These are phyloP conservation scores for Naganishia vishniacii DNA, from an alignment of 768 basidiomycete genomes.

Conservation along the genomic window DNA sequence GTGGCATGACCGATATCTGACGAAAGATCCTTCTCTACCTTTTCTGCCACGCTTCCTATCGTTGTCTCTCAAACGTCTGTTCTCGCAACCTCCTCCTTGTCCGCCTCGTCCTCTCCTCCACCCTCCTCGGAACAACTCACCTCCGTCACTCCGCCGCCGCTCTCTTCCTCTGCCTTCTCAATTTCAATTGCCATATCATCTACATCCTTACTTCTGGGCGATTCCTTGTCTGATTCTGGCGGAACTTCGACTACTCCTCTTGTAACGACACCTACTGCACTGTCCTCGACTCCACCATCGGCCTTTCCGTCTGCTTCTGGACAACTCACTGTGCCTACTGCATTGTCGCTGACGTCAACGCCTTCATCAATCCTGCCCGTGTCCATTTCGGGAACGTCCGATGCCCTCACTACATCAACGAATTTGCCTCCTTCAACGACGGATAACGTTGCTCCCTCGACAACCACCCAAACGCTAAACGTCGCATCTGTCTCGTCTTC, in stretches of 20 bases:
- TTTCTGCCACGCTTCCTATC: neutral
- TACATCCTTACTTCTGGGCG: no score
- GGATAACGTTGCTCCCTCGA: no score
- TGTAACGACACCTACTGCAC: neutral
- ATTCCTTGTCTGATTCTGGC: neutral
- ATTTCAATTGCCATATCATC: no score
- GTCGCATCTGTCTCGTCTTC: no score
- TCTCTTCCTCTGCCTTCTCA: no score
- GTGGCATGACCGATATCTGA: slow-evolving; percentile 4
- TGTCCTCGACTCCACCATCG: neutral
- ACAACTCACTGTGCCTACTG: neutral
- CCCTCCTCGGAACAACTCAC: neutral
- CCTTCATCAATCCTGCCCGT: neutral
- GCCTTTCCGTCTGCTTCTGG: neutral
- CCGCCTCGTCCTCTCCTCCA: no score
- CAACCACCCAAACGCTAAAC: no score
- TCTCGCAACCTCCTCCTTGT: neutral
- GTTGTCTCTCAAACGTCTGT: neutral
- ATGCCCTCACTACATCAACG: no score
- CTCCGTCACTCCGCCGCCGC: neutral
- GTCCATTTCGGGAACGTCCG: no score
- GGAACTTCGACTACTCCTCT: neutral
- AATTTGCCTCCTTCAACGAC: no score
- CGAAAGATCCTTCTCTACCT: neutral
- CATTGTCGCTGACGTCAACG: no score